Conservation (phyloP, 2,329 filamentous ascomycete genomes). For the Hypoxylon sp. region DNA sequence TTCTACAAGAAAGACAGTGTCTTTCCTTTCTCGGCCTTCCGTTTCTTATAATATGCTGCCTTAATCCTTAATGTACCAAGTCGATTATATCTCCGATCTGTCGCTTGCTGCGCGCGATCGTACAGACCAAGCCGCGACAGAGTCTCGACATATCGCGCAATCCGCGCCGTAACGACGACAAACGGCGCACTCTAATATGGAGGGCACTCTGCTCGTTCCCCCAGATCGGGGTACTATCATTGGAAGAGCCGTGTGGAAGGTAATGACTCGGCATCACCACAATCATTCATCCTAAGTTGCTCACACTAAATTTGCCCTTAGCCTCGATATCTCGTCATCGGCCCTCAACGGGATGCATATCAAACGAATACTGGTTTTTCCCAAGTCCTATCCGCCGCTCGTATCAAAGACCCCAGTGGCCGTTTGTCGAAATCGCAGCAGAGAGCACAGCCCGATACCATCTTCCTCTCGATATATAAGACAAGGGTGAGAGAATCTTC, state of each 20-base stretch:
- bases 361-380: slow-evolving; percentile 58
- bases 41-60: slow-evolving; percentile 43
- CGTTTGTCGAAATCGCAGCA: slow-evolving; percentile 57
- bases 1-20: slow-evolving; percentile 36
- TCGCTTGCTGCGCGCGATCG: slow-evolving; percentile 44
- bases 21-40: slow-evolving; percentile 33
- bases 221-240: slow-evolving; percentile 68
- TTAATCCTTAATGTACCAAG: slow-evolving; percentile 44
- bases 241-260: slow-evolving; percentile 69
- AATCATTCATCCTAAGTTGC: slow-evolving; percentile 24
- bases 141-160: slow-evolving; percentile 41
- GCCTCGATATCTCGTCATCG: slow-evolving; percentile 73
- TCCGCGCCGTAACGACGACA: slow-evolving; percentile 35
- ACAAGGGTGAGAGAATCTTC: slow-evolving; percentile 61
- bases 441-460: slow-evolving; percentile 58
- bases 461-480: slow-evolving; percentile 70
- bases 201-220: slow-evolving; percentile 65
- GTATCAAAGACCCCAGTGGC: slow-evolving; percentile 57
- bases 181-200: slow-evolving; percentile 57
- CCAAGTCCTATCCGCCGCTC: slow-evolving; percentile 59
- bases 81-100: slow-evolving; percentile 37
- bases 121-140: slow-evolving; percentile 32
- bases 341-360: slow-evolving; percentile 58
- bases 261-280: slow-evolving; percentile 47
- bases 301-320: slow-evolving; percentile 53